A percentile compares a stretch with the other conserved stretches of the same genome.
These are phyloP conservation scores for Talaromyces amestolkiae DNA, from an alignment of 2,329 filamentous ascomycete genomes.

Conservation along the genomic window DNA sequence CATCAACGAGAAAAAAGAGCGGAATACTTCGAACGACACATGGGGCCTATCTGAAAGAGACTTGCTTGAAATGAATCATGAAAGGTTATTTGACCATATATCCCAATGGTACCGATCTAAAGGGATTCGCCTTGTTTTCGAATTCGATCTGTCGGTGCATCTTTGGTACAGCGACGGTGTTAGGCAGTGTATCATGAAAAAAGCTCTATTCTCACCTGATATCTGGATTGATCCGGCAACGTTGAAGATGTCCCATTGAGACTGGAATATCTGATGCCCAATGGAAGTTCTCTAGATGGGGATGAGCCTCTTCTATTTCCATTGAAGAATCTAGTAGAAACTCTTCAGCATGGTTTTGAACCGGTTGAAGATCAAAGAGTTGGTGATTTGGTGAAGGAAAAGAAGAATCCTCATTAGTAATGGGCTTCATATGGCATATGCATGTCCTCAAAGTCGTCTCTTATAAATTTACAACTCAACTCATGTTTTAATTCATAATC, in stretches of 20 bases:
- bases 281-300: no score
- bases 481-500: not conserved
- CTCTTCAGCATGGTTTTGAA: no score
- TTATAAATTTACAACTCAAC: no score
- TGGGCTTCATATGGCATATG: no score
- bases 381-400: no score
- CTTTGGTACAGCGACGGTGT: conserved; percentile 12
- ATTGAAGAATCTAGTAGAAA: no score
- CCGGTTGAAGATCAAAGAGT: no score
- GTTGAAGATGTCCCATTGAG: not conserved
- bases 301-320: no score
- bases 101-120: conserved; percentile 9
- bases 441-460: no score
- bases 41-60: not conserved
- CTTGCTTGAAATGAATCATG: not conserved
- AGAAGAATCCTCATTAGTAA: no score
- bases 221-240: conserved; percentile 8
- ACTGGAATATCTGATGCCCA: not conserved
- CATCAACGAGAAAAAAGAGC: not conserved
- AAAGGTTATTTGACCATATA: not conserved
- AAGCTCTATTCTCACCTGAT: conserved; percentile 4
- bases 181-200: conserved; percentile 9
- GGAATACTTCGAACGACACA: not conserved
- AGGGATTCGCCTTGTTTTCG: conserved; percentile 6
- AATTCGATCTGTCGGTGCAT: conserved; percentile 12